A percentile compares a stretch with the other conserved stretches of the same genome.
Evolutionary conservation across 306 rosid genomes (phyloP).

Genomic region (Vigna reflexopilosa): DNA sequence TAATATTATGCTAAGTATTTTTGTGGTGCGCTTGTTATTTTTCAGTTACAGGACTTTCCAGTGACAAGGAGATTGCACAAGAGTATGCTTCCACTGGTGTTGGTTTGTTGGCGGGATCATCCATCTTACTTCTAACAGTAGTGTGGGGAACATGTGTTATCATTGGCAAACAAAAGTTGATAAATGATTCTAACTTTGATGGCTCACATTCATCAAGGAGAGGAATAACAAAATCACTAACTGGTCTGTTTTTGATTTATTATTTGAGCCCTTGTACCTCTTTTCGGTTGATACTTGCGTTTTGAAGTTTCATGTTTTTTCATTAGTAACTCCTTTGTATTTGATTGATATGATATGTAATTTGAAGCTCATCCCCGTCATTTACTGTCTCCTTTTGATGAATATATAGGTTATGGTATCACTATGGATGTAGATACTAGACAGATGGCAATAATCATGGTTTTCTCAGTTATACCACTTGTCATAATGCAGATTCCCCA

Average conservation of each 20-base stretch:
- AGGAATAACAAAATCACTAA: conserved; percentile 46
- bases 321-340: background rate
- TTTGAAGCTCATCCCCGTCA: background rate
- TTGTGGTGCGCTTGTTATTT: background rate
- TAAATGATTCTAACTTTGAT: conserved; percentile 13
- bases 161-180: conserved; percentile 50
- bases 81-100: conserved; percentile 58
- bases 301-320: conserved; percentile 24
- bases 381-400: background rate
- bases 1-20: background rate
- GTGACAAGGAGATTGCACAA: conserved; percentile 55
- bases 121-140: conserved; percentile 57
- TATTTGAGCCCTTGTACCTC: conserved; percentile 11
- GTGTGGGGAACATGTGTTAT: conserved; percentile 65
- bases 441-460: conserved; percentile 60
- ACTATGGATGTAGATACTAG: conserved; percentile 63
- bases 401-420: conserved; percentile 58
- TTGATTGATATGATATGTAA: conserved; percentile 1
- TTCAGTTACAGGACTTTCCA: conserved; percentile 58
- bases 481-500: conserved; percentile 63
- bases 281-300: background rate
- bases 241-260: conserved; percentile 45
- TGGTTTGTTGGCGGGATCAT: conserved; percentile 62
- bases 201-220: conserved; percentile 19
- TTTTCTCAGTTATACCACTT: conserved; percentile 58